These are phyloP conservation scores for Phytophthora sojae DNA, from an alignment of 352 stramenopile species.

Conservation along the genomic window DNA sequence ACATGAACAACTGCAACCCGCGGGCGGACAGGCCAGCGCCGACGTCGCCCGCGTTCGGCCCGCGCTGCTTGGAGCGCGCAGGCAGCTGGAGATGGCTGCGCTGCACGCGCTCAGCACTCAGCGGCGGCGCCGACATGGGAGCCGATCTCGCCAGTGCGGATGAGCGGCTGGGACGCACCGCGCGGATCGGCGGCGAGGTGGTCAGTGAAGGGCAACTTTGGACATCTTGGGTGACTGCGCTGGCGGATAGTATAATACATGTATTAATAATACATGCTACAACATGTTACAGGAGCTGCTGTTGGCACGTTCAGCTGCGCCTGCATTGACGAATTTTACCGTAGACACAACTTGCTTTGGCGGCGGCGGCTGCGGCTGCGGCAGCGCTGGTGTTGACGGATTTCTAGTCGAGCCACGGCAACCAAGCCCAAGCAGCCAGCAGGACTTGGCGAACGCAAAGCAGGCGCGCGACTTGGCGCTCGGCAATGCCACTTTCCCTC, in stretches of 20 bases:
- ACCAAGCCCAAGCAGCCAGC: too few relatives aligned
- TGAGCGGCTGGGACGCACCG: neutral
- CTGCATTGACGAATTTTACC: neutral
- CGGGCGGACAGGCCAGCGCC: constrained; percentile 6
- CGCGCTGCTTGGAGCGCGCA: neutral
- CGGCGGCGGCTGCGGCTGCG: neutral
- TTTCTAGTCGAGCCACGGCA: neutral
- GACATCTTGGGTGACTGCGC: neutral
- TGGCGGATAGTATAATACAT: too few relatives aligned
- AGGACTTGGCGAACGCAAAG: neutral
- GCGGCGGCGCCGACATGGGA: constrained; percentile 3
- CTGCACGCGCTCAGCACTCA: constrained; percentile 6
- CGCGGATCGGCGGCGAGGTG: neutral
- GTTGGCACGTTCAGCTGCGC: neutral
- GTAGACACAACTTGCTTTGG: too few relatives aligned
- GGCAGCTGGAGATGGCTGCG: constrained; percentile 7
- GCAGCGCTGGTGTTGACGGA: neutral
- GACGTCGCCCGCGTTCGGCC: constrained; percentile 8
- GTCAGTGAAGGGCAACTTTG: neutral
- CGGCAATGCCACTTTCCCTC: constrained; percentile 2
- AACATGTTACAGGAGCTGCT: too few relatives aligned
- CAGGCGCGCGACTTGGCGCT: constrained; percentile 1
- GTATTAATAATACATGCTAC: too few relatives aligned
- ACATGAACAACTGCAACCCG: constrained; percentile 25
- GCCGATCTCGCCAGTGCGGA: constrained; percentile 14